Base-by-base conservation (phyloP, 768 basidiomycete species). In the Gymnopilus dilepis region DNA sequence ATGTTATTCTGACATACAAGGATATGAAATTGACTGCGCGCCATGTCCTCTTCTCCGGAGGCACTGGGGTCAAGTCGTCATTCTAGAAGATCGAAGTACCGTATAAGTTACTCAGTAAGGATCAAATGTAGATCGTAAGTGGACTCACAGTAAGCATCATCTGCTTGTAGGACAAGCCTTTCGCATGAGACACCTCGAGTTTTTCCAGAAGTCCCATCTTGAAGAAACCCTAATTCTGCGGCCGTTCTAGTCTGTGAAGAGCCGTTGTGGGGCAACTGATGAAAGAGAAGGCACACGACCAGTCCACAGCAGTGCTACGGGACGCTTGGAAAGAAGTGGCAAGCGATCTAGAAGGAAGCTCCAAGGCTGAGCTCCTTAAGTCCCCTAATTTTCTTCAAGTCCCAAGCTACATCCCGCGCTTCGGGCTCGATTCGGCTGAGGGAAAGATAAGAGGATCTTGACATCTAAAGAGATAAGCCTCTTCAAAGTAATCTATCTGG, bases 31-130 rank as follows among this genome's bases (percentile, higher is more conserved):
- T 88, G 75, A 80, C 83, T 42, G 76, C 74, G 22, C 78, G 79
- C 90, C 92, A 92, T 63, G 84, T 87, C 62, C 87, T 78, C 62
- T 89, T 82, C 59, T 84, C 81, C 56, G 81, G 77, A 11, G 81
- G 77, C 2, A 91, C 89, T n/a, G 91, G 91, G 21, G 82, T 74
- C 33, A 92, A 77, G 71, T 93, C 90, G 59, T 90, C 84, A 63
- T 89, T 90, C 88, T 90, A 65, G 12, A 33, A 65, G 15, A 37
- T 37, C 34, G 34, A 55, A 34, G 34, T n/a, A 61, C 48, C 54
- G 66, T 48, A n/a, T n/a, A n/a, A n/a, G n/a, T n/a, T n/a, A 26
- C 52, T 42, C 65, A 43, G 67, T 53, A 28, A 47, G 19, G 33
- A 34, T 3, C 37, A 41, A 31, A 38, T 40, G 45, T 34, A 45